A percentile compares a stretch with the other conserved stretches of the same genome.
Conservation (phyloP, 768 basidiomycete species). For the Pleurotus eryngii region DNA sequence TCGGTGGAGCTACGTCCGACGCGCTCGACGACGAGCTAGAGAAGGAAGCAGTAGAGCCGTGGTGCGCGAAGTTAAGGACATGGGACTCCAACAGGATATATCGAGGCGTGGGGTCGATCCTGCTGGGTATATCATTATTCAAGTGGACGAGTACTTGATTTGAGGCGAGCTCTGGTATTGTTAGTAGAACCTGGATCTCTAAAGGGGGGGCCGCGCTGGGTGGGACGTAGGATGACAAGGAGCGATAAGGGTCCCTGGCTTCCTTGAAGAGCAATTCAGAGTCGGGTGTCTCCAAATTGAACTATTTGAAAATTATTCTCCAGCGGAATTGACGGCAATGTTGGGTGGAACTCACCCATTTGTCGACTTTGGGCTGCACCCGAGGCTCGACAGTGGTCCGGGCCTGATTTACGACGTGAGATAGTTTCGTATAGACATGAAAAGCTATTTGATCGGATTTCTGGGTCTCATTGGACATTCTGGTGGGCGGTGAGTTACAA, state of each 20-base stretch:
- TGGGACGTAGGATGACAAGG: conserved; percentile 44
- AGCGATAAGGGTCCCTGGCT: conserved; percentile 55
- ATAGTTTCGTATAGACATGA: conserved; percentile 80
- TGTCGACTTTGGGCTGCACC: conserved; percentile 56
- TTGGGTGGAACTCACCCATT: conserved; percentile 60
- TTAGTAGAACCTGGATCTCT: conserved; percentile 66
- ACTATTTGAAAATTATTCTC: conserved; percentile 36
- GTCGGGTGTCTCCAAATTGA: conserved; percentile 80
- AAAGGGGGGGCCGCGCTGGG: conserved; percentile 39
- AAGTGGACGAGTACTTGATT: conserved; percentile 74
- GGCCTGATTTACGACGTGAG: conserved; percentile 70
- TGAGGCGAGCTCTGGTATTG: conserved; percentile 62
- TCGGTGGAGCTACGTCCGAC: conserved; percentile 59
- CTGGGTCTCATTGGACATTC: conserved; percentile 39
- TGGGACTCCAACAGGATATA: conserved; percentile 74
- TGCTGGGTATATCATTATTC: conserved; percentile 52
- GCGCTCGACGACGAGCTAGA: conserved; percentile 10
- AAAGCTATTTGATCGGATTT: conserved; percentile 87
- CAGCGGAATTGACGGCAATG: too few relatives aligned
- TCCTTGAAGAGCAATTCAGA: conserved; percentile 63
- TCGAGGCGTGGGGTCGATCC: conserved; percentile 66
- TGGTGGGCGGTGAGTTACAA: background rate
- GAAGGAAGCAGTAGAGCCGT: conserved; percentile 16
- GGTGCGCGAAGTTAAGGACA: conserved; percentile 44
- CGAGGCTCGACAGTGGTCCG: conserved; percentile 53